Evolutionary conservation across 2,329 filamentous ascomycete genomes (phyloP), one percentile per base, ranked within the genome.

Genomic region (Phaeomoniella chlamydospora): DNA sequence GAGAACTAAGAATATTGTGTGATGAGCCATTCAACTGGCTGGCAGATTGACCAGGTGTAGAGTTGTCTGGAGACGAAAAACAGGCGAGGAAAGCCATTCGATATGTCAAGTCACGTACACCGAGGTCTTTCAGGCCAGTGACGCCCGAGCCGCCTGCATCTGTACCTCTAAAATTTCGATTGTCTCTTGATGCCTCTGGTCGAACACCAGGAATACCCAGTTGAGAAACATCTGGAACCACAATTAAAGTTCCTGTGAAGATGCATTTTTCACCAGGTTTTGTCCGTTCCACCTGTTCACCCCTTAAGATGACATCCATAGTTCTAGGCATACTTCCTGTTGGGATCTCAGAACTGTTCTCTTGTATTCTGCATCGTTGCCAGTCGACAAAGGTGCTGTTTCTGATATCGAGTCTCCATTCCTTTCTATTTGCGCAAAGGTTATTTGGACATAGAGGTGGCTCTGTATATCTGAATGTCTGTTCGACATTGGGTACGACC

Each of bases 241-340:
- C 90, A 41, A 98, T 96, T 44, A 96, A 62, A 4, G 87, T 87
- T 44, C 90, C 90, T 0, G 88, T 96, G 57, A 98, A 98, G 50
- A 98, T 84, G 57, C 90, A 98, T 60, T 93, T 94, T 60, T 98
- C 90, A 44, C 90, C 90, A 34, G 90, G 90, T 64, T 96, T 96
- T 36, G 88, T 87, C 35, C 90, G 77, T 50, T 98, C 90, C 16
- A 98, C 90, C 64, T 98, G 94, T 56, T 98, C 90, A 51, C 90
- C 90, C 41, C 90, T 79, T 19, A 98, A 61, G 46, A 98, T 94
- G 30, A 98, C 81, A 51, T 98, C 90, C 74, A 98, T 90, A 2
- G 90, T 98, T 40, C 90, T 74, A 15, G 90, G 90, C 90, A 98
- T 98, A 61, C 87, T 94, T 37, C 90, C 90, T 0, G 90, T 98